Base-by-base conservation (phyloP, 2,329 filamentous ascomycete genomes). In the Coniella vitis region DNA sequence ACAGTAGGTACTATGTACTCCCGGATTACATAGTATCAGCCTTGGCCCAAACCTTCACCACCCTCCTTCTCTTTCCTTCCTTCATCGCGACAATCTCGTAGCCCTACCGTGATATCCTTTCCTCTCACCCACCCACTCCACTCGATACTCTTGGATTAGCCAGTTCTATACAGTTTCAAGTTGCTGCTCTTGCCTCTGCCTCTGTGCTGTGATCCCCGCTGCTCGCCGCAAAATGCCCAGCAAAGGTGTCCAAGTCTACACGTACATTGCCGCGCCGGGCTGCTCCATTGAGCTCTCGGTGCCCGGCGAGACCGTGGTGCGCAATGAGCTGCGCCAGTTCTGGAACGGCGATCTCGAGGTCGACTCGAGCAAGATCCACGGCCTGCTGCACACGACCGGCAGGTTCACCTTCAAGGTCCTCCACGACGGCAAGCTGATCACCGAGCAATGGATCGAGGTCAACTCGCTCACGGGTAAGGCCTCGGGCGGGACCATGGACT, bases 391-490 rank as follows among this genome's bases (percentile, higher is more conserved):
- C 53, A 72, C 70, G 54, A 62, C 60, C 0, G 72, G 72, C 1
- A 64, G 63, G 13, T 75, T 76, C 52, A 60, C 62, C 4, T 74
- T 69, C 57, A 63, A 65, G 57, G 64, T 68, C 5, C 62, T 66
- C 1, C 61, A 63, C 7, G 58, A 69, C 48, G 65, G 65, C 8
- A 63, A 65, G 7, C 63, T 68, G 13, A 55, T 75, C 36, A 66
- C 64, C 0, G 64, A 65, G 48, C 66, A 73, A 60, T 73, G 65
- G 62, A 62, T 70, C 44, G 64, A 71, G 5, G 65, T 76, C 56
- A 74, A 75, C 52, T 62, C 65, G 38, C 51, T 74, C 35, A 73
- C 70, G 0, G 72, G 72, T 25, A 60, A 65, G 35, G 58, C 71
- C 14, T 65, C 63, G 48, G 62, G 62, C 13, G 71, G 71, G 12